A percentile compares a stretch with the other conserved stretches of the same genome.
Evolutionary conservation across 2,329 filamentous ascomycete species (phyloP).

Genomic region (Aspergillus persii): DNA sequence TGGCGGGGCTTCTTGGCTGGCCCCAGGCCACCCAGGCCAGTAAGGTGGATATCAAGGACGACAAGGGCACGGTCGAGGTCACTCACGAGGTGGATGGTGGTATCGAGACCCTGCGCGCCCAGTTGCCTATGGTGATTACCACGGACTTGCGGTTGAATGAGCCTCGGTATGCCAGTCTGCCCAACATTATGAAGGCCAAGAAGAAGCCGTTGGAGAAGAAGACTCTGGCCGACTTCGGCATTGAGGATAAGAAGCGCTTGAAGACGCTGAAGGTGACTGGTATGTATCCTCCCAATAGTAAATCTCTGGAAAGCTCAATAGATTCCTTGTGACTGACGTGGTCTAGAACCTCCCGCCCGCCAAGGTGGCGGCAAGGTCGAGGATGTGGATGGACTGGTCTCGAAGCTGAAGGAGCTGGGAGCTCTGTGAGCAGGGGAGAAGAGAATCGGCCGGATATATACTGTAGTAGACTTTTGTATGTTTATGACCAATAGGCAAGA

Average conservation of each 20-base stretch:
- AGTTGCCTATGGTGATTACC: slow-evolving; percentile 89
- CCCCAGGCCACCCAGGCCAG: slow-evolving; percentile 91
- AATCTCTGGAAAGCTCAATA: background rate
- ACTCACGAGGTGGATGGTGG: slow-evolving; percentile 94
- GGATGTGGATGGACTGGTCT: slow-evolving; percentile 90
- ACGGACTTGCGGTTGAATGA: slow-evolving; percentile 93
- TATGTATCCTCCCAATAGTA: slow-evolving; percentile 45
- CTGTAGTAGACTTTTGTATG: slow-evolving; percentile 7
- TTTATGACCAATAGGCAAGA: slow-evolving; percentile 14
- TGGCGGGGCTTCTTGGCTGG: slow-evolving; percentile 89
- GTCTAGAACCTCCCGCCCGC: slow-evolving; percentile 74
- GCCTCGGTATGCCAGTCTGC: slow-evolving; percentile 90
- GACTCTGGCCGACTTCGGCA: slow-evolving; percentile 75
- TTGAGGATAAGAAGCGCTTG: slow-evolving; percentile 71
- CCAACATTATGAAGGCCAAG: slow-evolving; percentile 99
- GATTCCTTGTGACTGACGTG: slow-evolving; percentile 1
- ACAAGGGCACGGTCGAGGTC: slow-evolving; percentile 69
- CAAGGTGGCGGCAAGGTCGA: slow-evolving; percentile 97
- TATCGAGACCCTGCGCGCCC: slow-evolving; percentile 80
- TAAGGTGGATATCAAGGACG: slow-evolving; percentile 71
- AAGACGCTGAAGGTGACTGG: slow-evolving; percentile 87
- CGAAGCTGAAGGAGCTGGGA: slow-evolving; percentile 93
- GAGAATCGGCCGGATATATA: background rate
- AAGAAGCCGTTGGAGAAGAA: slow-evolving; percentile 98
- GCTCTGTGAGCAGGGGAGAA: slow-evolving; percentile 60